Base-by-base conservation (phyloP, 2,329 filamentous ascomycete species). In the Capronia americana region DNA sequence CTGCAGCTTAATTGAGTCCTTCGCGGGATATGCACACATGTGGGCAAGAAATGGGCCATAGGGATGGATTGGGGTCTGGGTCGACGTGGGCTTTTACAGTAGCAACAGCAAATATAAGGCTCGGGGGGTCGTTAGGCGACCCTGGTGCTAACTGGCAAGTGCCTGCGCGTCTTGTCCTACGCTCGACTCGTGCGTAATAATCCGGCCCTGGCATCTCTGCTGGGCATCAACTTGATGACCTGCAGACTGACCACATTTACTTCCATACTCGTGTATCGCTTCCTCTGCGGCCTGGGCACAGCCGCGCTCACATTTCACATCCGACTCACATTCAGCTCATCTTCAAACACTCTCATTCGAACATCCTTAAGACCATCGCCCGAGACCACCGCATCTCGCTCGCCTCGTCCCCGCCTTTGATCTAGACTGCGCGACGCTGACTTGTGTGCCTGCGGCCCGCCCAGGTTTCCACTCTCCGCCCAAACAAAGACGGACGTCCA, bases 221-320 rank as follows among this genome's bases (percentile, higher is more conserved):
- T 51, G 48, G 48, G 23, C 48, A 26, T 24, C 48, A 4, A 51
- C 48, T 51, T 17, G 48, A 51, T n/a, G 24, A 28, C 28, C 17
- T 55, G 24, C 28, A 4, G 26, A 55, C 12, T 30, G 26, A n/a
- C 53, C 17, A 55, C 38, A n/a, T 44, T 30, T 32, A 24, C 28
- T 4, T 55, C 4, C 26, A 55, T 34, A n/a, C 28, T 28, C 41
- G 28, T 34, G 44, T 38, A 48, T 59, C 14, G 23, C 48, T 38
- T 34, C 48, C 17, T 50, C 48, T 61, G 48, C 58, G 58, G 58
- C 60, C 24, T 56, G 34, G 20, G 14, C 28, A 32, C 26, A 62
- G 60, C 60, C 60, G 60, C 60, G 50, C 38, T 48, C 60, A 55
- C 30, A 38, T 44, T 61, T 48, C 46, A 61, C 24, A 30, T 61